Percentiles rank a stretch among this genome's conserved stretches.
phyloP scores from a whole-genome alignment of 768 basidiomycete species.

The Fomitopsis pulvina region DNA sequence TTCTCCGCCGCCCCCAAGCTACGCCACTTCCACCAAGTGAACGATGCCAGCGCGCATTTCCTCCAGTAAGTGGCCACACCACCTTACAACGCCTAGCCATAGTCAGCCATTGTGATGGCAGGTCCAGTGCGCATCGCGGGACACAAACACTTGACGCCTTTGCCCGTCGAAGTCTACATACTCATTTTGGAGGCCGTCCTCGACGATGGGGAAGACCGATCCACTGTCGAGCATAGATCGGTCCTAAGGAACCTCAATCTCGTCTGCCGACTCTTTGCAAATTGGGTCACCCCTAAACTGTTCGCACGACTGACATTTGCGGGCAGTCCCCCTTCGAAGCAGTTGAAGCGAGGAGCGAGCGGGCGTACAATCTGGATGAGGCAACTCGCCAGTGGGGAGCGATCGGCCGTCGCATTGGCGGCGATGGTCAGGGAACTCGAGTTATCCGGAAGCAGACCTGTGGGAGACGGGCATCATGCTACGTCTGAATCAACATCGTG shows the following conservation, averaged over 20 bases:
- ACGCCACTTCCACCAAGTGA: background rate
- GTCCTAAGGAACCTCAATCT: background rate
- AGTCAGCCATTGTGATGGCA: background rate
- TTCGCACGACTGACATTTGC: background rate
- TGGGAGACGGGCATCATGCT: background rate
- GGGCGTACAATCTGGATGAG: background rate
- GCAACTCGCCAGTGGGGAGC: background rate
- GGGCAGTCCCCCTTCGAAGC: background rate
- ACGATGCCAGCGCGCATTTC: background rate
- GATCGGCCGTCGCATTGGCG: background rate
- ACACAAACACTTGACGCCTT: background rate
- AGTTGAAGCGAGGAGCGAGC: background rate
- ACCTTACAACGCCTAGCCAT: background rate
- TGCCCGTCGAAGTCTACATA: slow-evolving; percentile 7
- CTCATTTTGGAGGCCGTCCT: slow-evolving; percentile 1
- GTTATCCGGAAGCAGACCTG: background rate
- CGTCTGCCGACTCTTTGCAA: slow-evolving; percentile 7
- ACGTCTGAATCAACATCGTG: background rate
- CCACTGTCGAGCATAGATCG: background rate
- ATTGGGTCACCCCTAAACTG: slow-evolving; percentile 1
- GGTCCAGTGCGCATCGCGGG: background rate
- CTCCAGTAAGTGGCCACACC: background rate
- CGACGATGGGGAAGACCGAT: background rate
- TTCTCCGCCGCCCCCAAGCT: background rate
- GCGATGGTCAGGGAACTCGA: background rate